These are phyloP conservation scores for Backusella tuberculispora DNA, from an alignment of 192 early-diverging fungal species.

Conservation along the genomic window DNA sequence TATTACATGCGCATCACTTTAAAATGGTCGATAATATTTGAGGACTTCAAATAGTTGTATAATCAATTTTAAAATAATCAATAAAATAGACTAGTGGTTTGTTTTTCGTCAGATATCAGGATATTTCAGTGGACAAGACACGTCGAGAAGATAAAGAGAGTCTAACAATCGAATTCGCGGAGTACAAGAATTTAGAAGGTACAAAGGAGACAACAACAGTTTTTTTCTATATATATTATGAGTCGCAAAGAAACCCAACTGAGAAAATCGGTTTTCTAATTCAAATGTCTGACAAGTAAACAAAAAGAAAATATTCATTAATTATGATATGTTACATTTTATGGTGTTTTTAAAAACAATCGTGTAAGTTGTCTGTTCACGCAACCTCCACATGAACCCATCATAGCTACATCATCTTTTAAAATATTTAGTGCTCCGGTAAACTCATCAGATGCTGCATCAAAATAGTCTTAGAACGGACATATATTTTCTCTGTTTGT, in stretches of 20 bases:
- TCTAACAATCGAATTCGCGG: background rate
- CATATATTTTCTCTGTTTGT: background rate
- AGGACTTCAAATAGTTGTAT: background rate
- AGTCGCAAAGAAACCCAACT: background rate
- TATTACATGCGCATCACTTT: background rate
- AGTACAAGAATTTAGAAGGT: background rate
- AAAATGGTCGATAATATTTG: background rate
- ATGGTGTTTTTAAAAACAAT: background rate
- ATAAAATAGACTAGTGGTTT: background rate
- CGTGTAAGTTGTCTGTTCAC: background rate
- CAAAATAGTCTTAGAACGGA: conserved; percentile 1
- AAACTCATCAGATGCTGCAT: background rate
- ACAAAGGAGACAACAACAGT: background rate
- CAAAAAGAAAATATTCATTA: conserved; percentile 1
- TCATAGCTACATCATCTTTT: background rate
- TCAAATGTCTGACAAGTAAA: conserved; percentile 12
- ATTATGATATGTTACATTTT: conserved; percentile 8
- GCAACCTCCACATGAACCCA: background rate
- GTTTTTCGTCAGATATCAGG: background rate
- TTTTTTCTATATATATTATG: background rate
- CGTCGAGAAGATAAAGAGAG: background rate
- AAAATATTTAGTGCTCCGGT: conserved; percentile 1
- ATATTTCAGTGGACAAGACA: background rate
- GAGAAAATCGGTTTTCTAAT: conserved; percentile 1
- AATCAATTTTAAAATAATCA: background rate